These are phyloP conservation scores for Penicillium mononematosum DNA, from an alignment of 495 filamentous ascomycete genomes.

Conservation along the genomic window DNA sequence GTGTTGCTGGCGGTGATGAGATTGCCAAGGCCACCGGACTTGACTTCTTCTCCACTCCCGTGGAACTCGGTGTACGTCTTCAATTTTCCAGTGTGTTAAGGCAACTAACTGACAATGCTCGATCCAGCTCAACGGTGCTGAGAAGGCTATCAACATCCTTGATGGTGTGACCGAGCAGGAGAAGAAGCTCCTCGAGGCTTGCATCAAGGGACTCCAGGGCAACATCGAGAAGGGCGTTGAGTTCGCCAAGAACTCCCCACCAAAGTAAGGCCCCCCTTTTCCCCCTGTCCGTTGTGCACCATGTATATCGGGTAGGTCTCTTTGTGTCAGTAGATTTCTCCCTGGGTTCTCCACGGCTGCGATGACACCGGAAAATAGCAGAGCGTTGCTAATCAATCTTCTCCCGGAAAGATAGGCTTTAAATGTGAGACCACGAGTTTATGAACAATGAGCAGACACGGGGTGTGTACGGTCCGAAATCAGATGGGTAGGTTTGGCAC, in stretches of 20 bases:
- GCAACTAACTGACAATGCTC: conserved; percentile 18
- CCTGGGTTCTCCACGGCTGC: not conserved
- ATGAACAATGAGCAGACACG: conserved; percentile 30
- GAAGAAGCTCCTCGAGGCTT: conserved; percentile 78
- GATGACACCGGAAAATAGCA: conserved; percentile 13
- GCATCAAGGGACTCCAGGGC: conserved; percentile 72
- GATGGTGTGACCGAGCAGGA: conserved; percentile 71
- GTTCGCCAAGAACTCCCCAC: conserved; percentile 80
- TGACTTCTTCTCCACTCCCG: conserved; percentile 93
- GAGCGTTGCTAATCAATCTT: conserved; percentile 44
- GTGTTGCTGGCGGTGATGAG: conserved; percentile 80
- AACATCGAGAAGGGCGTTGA: conserved; percentile 93
- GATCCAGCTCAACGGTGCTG: conserved; percentile 70
- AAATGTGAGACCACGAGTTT: conserved; percentile 34
- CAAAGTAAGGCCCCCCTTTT: conserved; percentile 57
- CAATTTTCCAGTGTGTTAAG: not conserved
- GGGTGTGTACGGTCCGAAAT: conserved; percentile 7
- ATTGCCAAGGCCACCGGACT: conserved; percentile 77
- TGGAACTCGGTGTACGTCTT: conserved; percentile 84
- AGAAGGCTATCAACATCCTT: conserved; percentile 80
- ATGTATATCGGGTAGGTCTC: not conserved
- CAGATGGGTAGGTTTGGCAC: not conserved
- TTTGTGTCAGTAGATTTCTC: conserved; percentile 10
- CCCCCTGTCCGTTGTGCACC: conserved; percentile 19
- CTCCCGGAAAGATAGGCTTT: conserved; percentile 50